phyloP scores from a whole-genome alignment of 2,329 filamentous ascomycete genomes.

The Aspergillus caelatus region DNA sequence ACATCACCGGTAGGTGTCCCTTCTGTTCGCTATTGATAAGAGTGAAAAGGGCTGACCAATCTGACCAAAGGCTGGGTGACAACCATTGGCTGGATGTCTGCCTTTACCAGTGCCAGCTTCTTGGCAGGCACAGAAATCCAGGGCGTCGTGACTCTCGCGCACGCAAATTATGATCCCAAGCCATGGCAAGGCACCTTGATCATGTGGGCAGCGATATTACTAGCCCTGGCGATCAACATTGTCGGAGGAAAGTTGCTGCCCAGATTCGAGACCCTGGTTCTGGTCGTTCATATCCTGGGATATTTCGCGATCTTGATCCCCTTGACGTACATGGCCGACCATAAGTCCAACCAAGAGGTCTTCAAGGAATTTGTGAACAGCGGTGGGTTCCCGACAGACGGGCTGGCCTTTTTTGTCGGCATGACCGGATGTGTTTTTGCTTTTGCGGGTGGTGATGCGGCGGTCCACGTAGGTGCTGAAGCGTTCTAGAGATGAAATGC shows the following conservation, averaged over 20 bases:
- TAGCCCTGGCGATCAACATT: constrained; percentile 48
- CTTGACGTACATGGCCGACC: constrained; percentile 46
- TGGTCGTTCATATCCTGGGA: constrained; percentile 55
- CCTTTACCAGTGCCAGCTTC: constrained; percentile 39
- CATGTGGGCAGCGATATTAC: constrained; percentile 46
- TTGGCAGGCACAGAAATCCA: constrained; percentile 40
- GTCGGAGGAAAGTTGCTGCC: constrained; percentile 48
- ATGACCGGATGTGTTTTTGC: constrained; percentile 39
- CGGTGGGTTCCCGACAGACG: constrained; percentile 47
- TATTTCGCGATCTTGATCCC: constrained; percentile 57
- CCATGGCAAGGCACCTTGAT: constrained; percentile 56
- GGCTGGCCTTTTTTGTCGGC: constrained; percentile 45
- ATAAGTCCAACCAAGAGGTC: constrained; percentile 45
- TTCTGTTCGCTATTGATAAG: background rate
- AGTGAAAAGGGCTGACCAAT: background rate
- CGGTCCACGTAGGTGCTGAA: constrained; percentile 38
- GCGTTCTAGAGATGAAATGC: background rate
- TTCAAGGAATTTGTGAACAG: constrained; percentile 53
- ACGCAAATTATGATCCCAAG: constrained; percentile 40
- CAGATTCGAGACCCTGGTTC: constrained; percentile 51
- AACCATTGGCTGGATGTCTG: constrained; percentile 47
- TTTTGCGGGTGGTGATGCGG: constrained; percentile 41
- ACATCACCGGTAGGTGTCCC: constrained; percentile 32
- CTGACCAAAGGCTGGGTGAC: constrained; percentile 40
- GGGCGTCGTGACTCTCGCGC: constrained; percentile 41